Base-by-base conservation (phyloP, 352 stramenopile species). In the Phytopythium oedochilum region DNA sequence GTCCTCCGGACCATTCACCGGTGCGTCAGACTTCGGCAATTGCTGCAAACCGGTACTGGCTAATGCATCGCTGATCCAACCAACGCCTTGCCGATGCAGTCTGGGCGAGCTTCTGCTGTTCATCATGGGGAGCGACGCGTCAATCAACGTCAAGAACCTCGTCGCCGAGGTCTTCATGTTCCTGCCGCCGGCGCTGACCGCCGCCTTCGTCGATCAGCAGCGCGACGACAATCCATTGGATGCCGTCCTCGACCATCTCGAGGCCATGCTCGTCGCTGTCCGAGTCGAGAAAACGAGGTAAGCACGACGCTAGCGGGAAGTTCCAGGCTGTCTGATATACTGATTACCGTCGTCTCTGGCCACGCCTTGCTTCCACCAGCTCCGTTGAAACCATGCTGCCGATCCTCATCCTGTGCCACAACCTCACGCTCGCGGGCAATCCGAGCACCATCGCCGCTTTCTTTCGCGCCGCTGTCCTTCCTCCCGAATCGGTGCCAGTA, bases 91-190 rank as follows among this genome's bases (percentile, higher is more conserved):
- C 23, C 20, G 9, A 10, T 8, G 20, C 42, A 85, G 75, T 15
- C 51, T 86, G 7, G 79, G 76, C 3, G 60, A 70, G 15, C 23
- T 85, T 18, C 42, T 89, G n/a, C 43, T 89, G 2, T 50, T 78
- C 15, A 72, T 76, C 28, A 50, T 87, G 2, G 29, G 50, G 23
- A 45, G 32, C 22, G 74, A 68, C 40, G 55, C 7, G 51, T 81
- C 23, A 44, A 71, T 38, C 42, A 66, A 80, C 14, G 55, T 86
- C 53, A 89, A 85, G 57, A 89, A 85, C 63, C 78, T 77, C 53
- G 62, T 63, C 22, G 60, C 83, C 9, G 77, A 90, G 55, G 71
- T 88, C 9, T 79, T 90, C 54, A 75, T 88, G 65, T 70, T 87
- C 40, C 46, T 88, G 5, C 77, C 77, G 5, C 57, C 66, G 10